phyloP scores from a whole-genome alignment of 441 rosid genomes.

The Mallotus japonicus region DNA sequence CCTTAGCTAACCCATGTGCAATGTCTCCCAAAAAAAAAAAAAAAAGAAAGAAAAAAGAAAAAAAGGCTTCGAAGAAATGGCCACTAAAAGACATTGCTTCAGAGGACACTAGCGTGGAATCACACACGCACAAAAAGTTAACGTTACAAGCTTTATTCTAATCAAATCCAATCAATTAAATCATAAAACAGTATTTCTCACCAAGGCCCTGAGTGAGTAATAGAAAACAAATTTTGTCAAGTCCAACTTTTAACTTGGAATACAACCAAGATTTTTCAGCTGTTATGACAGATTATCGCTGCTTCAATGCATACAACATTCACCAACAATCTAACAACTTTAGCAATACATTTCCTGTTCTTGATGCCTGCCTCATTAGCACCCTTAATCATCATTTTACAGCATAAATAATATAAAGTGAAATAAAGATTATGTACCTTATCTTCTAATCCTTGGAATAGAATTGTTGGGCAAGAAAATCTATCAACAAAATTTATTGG shows the following conservation, averaged over 20 bases:
- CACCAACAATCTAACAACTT: background rate
- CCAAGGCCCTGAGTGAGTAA: too few relatives aligned
- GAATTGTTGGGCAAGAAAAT: conserved; percentile 89
- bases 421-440: conserved; percentile 46
- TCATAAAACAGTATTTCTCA: too few relatives aligned
- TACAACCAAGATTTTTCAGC: background rate
- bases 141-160: too few relatives aligned
- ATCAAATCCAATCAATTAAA: too few relatives aligned
- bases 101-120: too few relatives aligned
- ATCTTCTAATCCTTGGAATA: conserved; percentile 92
- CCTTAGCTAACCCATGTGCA: too few relatives aligned
- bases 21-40: too few relatives aligned
- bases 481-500: conserved; percentile 76
- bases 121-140: too few relatives aligned
- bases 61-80: too few relatives aligned
- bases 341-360: background rate
- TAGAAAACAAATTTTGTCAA: background rate
- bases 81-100: too few relatives aligned
- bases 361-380: background rate
- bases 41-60: too few relatives aligned
- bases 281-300: background rate
- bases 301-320: background rate
- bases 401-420: background rate
- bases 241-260: background rate
- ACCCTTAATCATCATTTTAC: background rate